Evolutionary conservation across 495 filamentous ascomycete genomes (phyloP).

Genomic region (Bryoglossum gracile): DNA sequence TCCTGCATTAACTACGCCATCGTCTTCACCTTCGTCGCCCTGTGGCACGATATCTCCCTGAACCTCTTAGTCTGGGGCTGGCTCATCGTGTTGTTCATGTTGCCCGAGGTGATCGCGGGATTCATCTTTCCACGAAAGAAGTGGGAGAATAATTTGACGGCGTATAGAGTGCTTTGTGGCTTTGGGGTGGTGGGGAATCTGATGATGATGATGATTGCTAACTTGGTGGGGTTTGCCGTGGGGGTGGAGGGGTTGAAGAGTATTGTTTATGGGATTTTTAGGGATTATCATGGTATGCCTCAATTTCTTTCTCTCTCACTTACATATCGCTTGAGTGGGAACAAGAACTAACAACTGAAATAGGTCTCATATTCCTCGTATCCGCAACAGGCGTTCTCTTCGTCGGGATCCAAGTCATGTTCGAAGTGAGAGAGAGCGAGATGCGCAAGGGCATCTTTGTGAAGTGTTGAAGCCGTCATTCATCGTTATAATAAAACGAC

Average conservation of each 20-base stretch:
- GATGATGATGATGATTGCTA: conserved; percentile 93
- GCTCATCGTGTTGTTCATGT: conserved; percentile 86
- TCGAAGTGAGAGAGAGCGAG: conserved; percentile 85
- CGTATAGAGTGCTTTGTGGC: conserved; percentile 74
- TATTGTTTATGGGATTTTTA: conserved; percentile 65
- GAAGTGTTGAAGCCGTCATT: conserved; percentile 84
- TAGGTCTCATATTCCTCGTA: conserved; percentile 64
- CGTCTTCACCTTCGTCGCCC: conserved; percentile 95
- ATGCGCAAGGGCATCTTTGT: conserved; percentile 70
- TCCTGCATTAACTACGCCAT: conserved; percentile 63
- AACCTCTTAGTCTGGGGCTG: conserved; percentile 92
- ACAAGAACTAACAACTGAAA: conserved; percentile 13
- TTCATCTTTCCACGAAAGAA: conserved; percentile 61
- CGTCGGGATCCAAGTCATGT: conserved; percentile 89
- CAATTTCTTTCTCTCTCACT: neutral
- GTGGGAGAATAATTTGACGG: conserved; percentile 59
- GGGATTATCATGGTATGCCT: conserved; percentile 56
- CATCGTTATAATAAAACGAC: too few species aligned
- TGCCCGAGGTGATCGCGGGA: conserved; percentile 72
- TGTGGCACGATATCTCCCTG: conserved; percentile 98
- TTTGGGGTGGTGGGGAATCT: conserved; percentile 82
- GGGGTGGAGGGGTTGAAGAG: conserved; percentile 80
- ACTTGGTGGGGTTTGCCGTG: conserved; percentile 89
- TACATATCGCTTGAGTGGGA: neutral
- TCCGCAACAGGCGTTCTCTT: conserved; percentile 67